Evolutionary conservation across 2,329 filamentous ascomycete species (phyloP), one percentile per base, ranked within the genome.

Genomic region (Cephalotrichum gorgonifer): DNA sequence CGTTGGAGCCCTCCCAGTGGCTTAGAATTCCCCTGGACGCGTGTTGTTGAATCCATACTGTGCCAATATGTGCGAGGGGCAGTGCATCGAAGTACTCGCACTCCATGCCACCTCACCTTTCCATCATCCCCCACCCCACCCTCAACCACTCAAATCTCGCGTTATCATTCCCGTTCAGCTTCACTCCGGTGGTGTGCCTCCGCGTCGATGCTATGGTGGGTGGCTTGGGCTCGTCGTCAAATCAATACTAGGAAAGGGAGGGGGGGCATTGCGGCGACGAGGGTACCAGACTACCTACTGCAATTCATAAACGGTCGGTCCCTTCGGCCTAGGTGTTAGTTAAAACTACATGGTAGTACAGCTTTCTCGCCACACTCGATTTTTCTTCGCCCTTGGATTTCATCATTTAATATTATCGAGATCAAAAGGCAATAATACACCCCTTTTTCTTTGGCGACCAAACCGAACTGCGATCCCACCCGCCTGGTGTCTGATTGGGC

Each of bases 1-100:
- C 28, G 45, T 47, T 47, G 45, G 45, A 47, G 45, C 30, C 45
- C 45, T 47, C 45, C 45, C 45, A 17, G 45, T 47, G 45, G 45
- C 45, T 47, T 15, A 47, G 45, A 47, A 23, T 31, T 11, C 25
- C 22, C 33, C 8, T 31, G 41, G 23, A 38, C 33, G 33, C 22
- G 33, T 39, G 20, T 39, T n/a, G 7, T n/a, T n/a, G n/a, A n/a
- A n/a, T n/a, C n/a, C n/a, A n/a, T n/a, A n/a, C n/a, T n/a, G n/a
- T n/a, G n/a, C n/a, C n/a, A n/a, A n/a, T n/a, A n/a, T n/a, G n/a
- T 11, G 30, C 30, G 30, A 31, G 30, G 3, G 30, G 30, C 30
- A 31, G 30, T 31, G 30, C n/a, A n/a, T n/a, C n/a, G n/a, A n/a
- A n/a, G n/a, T n/a, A n/a, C 30, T 31, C 5, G 8, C 4, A 14